These are phyloP conservation scores for Nicotiana benthamiana DNA, from an alignment of 257 asterid genomes.

Conservation along the genomic window DNA sequence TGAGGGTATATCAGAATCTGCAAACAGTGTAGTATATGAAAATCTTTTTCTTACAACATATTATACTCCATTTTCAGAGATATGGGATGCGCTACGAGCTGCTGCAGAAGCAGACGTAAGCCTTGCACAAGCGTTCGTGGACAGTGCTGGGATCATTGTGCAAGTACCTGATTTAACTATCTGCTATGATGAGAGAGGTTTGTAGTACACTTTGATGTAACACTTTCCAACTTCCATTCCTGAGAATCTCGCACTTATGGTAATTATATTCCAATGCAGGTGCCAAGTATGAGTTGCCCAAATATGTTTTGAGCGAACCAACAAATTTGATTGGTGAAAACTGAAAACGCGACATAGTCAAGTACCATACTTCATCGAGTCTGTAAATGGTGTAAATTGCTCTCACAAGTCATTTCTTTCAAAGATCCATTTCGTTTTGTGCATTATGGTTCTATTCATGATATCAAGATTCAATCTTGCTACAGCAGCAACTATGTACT, in stretches of 20 bases:
- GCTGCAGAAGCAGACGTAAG: conserved; percentile 62
- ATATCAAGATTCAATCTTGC: background rate
- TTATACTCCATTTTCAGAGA: conserved; percentile 31
- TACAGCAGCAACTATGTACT: background rate
- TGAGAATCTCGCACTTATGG: background rate
- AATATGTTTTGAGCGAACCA: conserved; percentile 76
- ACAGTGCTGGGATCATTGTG: conserved; percentile 66
- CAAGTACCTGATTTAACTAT: conserved; percentile 70
- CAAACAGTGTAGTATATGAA: background rate
- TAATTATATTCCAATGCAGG: conserved; percentile 37
- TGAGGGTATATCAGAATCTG: no score
- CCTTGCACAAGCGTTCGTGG: conserved; percentile 51
- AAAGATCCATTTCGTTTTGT: conserved; percentile 4
- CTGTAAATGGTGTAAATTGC: conserved; percentile 46
- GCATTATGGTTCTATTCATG: background rate
- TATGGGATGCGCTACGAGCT: conserved; percentile 77
- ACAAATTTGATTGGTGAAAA: conserved; percentile 54
- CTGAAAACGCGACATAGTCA: conserved; percentile 6
- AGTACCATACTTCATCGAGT: conserved; percentile 5
- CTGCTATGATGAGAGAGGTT: conserved; percentile 92
- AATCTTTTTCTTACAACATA: background rate
- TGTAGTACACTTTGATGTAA: background rate
- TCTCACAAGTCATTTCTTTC: conserved; percentile 9
- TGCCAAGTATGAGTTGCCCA: conserved; percentile 71
- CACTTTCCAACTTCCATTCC: background rate